Base-by-base conservation (phyloP, 495 filamentous ascomycete species). In the Astrothelium macrocarpum region DNA sequence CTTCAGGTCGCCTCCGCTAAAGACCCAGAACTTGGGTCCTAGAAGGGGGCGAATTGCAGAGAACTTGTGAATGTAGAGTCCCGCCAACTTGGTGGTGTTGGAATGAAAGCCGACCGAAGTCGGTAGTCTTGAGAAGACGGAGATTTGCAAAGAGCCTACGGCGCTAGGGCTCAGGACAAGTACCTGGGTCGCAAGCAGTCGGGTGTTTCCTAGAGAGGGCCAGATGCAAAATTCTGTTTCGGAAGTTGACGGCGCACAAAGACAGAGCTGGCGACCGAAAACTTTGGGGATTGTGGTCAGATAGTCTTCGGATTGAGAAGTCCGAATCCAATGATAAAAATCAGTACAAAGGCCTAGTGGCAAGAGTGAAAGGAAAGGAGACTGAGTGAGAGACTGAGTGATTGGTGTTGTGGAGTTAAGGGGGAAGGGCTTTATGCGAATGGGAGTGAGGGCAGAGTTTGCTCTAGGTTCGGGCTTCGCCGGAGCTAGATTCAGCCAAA, bases 81-180 rank as follows among this genome's bases (percentile, higher is more conserved):
- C 92, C 91, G 94, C 94, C 94, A 98, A 96, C 86, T 96, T 97
- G 93, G 83, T 87, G 84, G 73, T 75, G 71, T 84, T 78, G 59
- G 76, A 10, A 26, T 62, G n/a, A 9, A 31, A 29, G 49, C 49
- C 25, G 49, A 56, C 49, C 7, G 49, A 3, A 29, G 49, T 56
- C 49, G 49, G 49, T 26, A 29, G 16, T 2, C 20, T 5, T 11
- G 3, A 20, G 10, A 11, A 3, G 10, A 3, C 3, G 43, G n/a
- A 49, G 18, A 49, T 5, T 49, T 14, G n/a, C 10, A 10, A 49
- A 18, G 18, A 49, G 43, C 43, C 43, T 5, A 49, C 3, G 18
- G 3, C n/a, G n/a, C 3, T 18, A 20, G 9, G 43, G 18, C 18
- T 49, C n/a, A 49, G 9, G 9, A 25, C 49, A 56, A 20, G 2